Percentiles rank a stretch among this genome's conserved stretches.
Conservation (phyloP, 2,329 filamentous ascomycete species). For the Fusarium oxysporum region DNA sequence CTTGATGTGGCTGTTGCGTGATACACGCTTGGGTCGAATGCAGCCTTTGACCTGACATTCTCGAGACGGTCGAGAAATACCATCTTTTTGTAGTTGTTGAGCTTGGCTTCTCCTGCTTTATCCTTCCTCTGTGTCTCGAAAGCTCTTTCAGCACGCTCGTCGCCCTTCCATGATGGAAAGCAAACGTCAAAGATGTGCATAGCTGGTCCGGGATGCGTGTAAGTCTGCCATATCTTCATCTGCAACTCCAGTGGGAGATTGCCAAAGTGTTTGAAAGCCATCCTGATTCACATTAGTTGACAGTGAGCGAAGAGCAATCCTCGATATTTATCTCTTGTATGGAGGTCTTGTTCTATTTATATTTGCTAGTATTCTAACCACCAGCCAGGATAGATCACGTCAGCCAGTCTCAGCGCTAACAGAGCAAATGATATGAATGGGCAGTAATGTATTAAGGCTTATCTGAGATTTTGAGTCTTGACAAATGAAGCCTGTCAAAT, state of each 20-base stretch:
- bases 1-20: conserved; percentile 10
- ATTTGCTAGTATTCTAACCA: background rate
- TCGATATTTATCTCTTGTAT: background rate
- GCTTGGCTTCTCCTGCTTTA: background rate
- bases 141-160: conserved; percentile 17
- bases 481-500: background rate
- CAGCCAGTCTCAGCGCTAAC: conserved; percentile 33
- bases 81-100: conserved; percentile 28
- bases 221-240: conserved; percentile 41
- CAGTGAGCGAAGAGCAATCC: no score
- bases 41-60: background rate
- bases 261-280: conserved; percentile 40
- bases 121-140: conserved; percentile 14
- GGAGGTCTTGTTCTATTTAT: background rate
- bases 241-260: conserved; percentile 41
- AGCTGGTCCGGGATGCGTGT: conserved; percentile 25
- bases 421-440: background rate
- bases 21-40: conserved; percentile 37
- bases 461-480: background rate
- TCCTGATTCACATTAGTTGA: background rate
- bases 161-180: conserved; percentile 41
- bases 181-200: conserved; percentile 48
- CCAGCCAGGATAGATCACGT: background rate
- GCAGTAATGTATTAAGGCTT: background rate
- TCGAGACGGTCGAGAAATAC: conserved; percentile 38